Percentiles rank a stretch among this genome's conserved stretches.
phyloP scores from a whole-genome alignment of 176 grass and related monocot species.

The Musa schizocarpa region DNA sequence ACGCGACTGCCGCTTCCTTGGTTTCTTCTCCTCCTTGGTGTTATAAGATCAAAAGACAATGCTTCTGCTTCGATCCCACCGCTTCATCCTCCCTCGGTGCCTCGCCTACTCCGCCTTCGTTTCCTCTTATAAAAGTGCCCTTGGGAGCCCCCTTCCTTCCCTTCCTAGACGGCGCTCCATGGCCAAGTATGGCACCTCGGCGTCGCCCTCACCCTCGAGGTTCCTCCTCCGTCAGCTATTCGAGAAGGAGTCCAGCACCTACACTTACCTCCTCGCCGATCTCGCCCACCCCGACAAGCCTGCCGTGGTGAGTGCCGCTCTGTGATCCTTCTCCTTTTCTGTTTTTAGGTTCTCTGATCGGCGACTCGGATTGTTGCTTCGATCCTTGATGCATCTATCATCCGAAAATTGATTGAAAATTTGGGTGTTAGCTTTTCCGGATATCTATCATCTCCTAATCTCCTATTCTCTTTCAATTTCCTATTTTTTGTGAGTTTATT shows the following conservation, averaged over 20 bases:
- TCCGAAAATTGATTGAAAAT: too few relatives aligned
- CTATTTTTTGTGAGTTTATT: too few relatives aligned
- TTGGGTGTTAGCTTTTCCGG: too few relatives aligned
- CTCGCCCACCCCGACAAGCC: constrained; percentile 61
- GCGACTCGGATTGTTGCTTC: background rate
- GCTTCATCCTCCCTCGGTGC: background rate
- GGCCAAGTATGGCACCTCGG: constrained; percentile 31
- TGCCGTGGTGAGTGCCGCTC: constrained; percentile 50
- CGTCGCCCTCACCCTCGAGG: constrained; percentile 25
- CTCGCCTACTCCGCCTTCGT: background rate
- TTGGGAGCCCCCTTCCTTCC: background rate
- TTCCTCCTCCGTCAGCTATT: constrained; percentile 86
- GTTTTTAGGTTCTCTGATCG: background rate
- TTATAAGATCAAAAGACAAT: background rate
- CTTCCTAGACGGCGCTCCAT: constrained; percentile 27
- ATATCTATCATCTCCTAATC: too few relatives aligned
- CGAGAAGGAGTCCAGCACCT: constrained; percentile 89
- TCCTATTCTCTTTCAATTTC: too few relatives aligned
- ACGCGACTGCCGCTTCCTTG: background rate
- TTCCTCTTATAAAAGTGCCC: background rate
- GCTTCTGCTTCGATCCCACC: background rate
- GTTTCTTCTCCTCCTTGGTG: background rate
- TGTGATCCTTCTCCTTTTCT: background rate
- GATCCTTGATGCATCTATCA: too few relatives aligned
- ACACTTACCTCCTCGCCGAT: constrained; percentile 96